These are phyloP conservation scores for Populus ilicifolia DNA, from an alignment of 345 rosid genomes.

Conservation along the genomic window DNA sequence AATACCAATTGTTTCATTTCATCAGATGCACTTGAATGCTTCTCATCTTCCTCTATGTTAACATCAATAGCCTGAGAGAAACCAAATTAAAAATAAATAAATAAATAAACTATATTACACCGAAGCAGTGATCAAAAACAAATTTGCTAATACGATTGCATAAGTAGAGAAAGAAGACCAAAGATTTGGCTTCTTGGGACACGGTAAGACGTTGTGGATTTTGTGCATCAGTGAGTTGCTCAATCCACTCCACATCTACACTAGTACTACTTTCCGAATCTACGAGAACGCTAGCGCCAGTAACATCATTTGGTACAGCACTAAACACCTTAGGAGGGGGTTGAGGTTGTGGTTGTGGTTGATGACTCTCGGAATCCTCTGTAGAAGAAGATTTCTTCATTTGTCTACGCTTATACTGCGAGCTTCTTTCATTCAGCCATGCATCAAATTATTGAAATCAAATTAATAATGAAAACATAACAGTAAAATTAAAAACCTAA, in stretches of 20 bases:
- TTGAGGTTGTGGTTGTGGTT: neutral
- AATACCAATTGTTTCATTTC: slow-evolving; percentile 3
- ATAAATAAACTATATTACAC: neutral
- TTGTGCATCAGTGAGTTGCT: slow-evolving; percentile 12
- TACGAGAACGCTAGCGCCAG: neutral
- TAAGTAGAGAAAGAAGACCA: slow-evolving; percentile 32
- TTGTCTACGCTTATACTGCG: slow-evolving; percentile 42
- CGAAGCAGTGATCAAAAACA: too few relatives aligned
- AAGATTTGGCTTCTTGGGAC: slow-evolving; percentile 41
- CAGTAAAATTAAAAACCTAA: too few relatives aligned
- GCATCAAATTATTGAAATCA: slow-evolving; percentile 1
- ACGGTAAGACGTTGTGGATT: slow-evolving; percentile 26
- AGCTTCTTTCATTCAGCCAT: slow-evolving; percentile 22
- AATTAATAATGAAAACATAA: too few relatives aligned
- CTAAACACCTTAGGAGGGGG: slow-evolving; percentile 14
- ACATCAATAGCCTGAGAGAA: slow-evolving; percentile 5
- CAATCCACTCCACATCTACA: slow-evolving; percentile 2
- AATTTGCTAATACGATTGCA: neutral
- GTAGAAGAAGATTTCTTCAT: slow-evolving; percentile 48
- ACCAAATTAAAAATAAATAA: neutral
- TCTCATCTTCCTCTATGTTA: neutral
- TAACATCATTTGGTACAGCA: slow-evolving; percentile 4
- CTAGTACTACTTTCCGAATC: neutral
- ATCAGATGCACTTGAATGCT: slow-evolving; percentile 6
- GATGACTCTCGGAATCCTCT: slow-evolving; percentile 38